Base-by-base conservation (phyloP, 179 eudicot genomes). In the Beta macrorhiza region DNA sequence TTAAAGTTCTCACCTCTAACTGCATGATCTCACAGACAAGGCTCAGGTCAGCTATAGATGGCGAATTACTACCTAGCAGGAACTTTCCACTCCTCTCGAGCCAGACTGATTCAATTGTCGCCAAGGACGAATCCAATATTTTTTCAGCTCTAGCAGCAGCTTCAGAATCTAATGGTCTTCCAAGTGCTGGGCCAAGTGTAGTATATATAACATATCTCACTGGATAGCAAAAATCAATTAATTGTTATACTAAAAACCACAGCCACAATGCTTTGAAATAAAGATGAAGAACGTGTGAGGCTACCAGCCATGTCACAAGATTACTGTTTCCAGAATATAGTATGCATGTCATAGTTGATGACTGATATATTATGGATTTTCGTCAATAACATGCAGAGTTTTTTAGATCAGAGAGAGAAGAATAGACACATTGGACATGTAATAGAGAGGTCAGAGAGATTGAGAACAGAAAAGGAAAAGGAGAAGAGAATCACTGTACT, bases 11-110 rank as follows among this genome's bases (percentile, higher is more conserved):
- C 82, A 95, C 99, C 99, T 95, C 96, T 61, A 95, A 91, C 72
- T 92, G 97, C 98, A 92, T 91, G 77, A 95, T 80, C 86, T 95
- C 99, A 80, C 98, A 95, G 58, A 90, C 94, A 80, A 95, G 90
- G 85, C 97, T 91, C 83, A 95, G 88, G 82, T 95, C 99, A 78
- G 99, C 98, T 78, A 95, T 91, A 67, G 98, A 92, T 29, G 98
- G 99, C 84, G 92, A 90, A 51, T 61, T 69, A 80, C 93, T 91
- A 57, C 97, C 99, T 32, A 90, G 81, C 89, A 95, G 83, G 87
- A 92, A 95, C 55, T 83, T 90, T 19, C 91, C 97, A 75, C 87
- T 86, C 63, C 91, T 97, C 79, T 88, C 89, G 74, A 95, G 92
- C 99, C 99, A 95, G 55, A 90, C 44, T 22, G 90, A 86, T 72